Evolutionary conservation across 2,329 filamentous ascomycete species (phyloP), one percentile per base, ranked within the genome.

Genomic region (Fonsecaea multimorphosa): DNA sequence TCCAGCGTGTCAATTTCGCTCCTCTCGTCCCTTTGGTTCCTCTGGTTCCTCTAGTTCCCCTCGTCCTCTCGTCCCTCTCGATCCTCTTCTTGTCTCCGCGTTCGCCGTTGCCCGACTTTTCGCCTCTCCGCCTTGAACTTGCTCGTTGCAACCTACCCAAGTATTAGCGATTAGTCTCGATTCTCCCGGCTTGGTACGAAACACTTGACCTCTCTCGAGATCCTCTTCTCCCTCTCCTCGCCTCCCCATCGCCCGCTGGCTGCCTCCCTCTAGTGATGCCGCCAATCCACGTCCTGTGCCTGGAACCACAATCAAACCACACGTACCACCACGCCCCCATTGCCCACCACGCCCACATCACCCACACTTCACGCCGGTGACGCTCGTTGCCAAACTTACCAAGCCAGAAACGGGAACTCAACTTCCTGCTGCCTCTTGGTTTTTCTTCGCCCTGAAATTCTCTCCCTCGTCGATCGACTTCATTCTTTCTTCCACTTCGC

Each of bases 231-330:
- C 12, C 44, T 19, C 2, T 49, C 44, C 38, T n/a, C 16, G 2
- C 38, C 38, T 40, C 38, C 38, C 16, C 54, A 22, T 38, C 54
- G 44, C 34, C 54, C 54, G 34, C 32, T 29, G 55, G n/a, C 29
- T 46, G 38, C 56, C 56, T 34, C 24, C n/a, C 16, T 14, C n/a
- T 32, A 7, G 40, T 27, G 55, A 58, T 40, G 55, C 55, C 49
- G 27, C 27, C 36, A 44, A 31, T 46, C 36, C 40, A 19, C 44
- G 31, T 49, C 16, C 56, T n/a, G 34, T 34, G 27, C 40, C 56
- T 58, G 56, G 56, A 49, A 58, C 56, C 56, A 44, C 38, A 24
- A 49, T 46, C 36, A 44, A 44, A 11, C 56, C 56, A 44, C 24
- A 29, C 56, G 12, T 16, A 57, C 34, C 27, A 34, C 9, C 49